Evolutionary conservation across 805 yeast species (phyloP).

Genomic region (Nakazawaea populi): DNA sequence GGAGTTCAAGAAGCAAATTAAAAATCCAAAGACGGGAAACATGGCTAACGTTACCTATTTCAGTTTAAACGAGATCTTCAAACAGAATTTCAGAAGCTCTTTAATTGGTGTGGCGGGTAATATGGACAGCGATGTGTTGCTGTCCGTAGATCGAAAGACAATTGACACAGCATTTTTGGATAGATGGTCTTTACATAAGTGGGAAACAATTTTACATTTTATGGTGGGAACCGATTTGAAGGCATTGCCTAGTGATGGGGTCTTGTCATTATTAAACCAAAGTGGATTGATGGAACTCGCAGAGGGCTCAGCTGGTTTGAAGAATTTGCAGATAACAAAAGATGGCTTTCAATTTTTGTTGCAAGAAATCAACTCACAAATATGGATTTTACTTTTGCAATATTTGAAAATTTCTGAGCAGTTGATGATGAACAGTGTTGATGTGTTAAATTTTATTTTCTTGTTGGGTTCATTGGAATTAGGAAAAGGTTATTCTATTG

Average conservation of each 20-base stretch:
- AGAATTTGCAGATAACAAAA: slow-evolving; percentile 67
- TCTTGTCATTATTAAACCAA: slow-evolving; percentile 65
- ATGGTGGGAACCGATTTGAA: slow-evolving; percentile 91
- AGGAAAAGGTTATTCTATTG: slow-evolving; percentile 77
- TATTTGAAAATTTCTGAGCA: slow-evolving; percentile 81
- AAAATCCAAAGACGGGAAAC: slow-evolving; percentile 29
- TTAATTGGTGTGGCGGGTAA: slow-evolving; percentile 88
- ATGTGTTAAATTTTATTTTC: slow-evolving; percentile 88
- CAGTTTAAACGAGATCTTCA: slow-evolving; percentile 67
- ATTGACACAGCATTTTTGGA: slow-evolving; percentile 68
- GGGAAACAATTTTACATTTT: slow-evolving; percentile 94
- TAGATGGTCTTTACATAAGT: slow-evolving; percentile 73
- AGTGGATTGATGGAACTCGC: slow-evolving; percentile 82
- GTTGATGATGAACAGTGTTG: slow-evolving; percentile 91
- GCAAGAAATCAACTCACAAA: slow-evolving; percentile 90
- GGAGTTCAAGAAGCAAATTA: slow-evolving; percentile 35
- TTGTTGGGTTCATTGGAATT: slow-evolving; percentile 89
- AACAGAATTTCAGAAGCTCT: slow-evolving; percentile 72
- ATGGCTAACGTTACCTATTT: slow-evolving; percentile 24
- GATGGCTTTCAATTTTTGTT: slow-evolving; percentile 90
- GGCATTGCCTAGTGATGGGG: slow-evolving; percentile 73
- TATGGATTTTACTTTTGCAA: slow-evolving; percentile 88
- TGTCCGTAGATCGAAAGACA: slow-evolving; percentile 13
- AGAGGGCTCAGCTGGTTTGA: slow-evolving; percentile 10
- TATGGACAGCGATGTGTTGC: slow-evolving; percentile 24